Base-by-base conservation (phyloP, 2,329 filamentous ascomycete species). In the Conoideocrella luteorostrata region DNA sequence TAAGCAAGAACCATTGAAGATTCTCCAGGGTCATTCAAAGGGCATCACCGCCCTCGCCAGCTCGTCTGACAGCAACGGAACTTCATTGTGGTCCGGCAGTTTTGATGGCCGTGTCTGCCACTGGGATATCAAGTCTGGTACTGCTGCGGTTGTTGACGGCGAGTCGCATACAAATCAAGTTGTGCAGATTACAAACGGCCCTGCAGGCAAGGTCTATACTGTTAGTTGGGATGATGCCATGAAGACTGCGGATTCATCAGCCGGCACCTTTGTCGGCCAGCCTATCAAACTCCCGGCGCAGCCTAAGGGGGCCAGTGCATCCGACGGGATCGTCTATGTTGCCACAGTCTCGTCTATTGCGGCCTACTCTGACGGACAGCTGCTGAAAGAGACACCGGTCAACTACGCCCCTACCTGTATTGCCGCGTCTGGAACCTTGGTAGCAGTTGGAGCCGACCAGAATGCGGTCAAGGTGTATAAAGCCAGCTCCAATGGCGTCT, bases 201-300 rank as follows among this genome's bases (percentile, higher is more conserved):
- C 70, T 7, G 60, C 71, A 2, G 77, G 80, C 26, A 76, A 80
- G 51, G 78, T 88, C n/a, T 90, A 87, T 67, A 91, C 84, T 56
- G 86, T 91, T 42, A 90, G 84, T 50, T 98, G 91, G 93, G 93
- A 98, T 59, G 93, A 98, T 62, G 88, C 84, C 1, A 72, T 97
- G 28, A 84, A 89, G 49, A 84, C 78, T 34, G 75, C 94, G 28
- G 89, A 95, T 51, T 75, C 84, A 46, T 75, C 80, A 1, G 79
- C 83, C 41, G 84, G 80, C 56, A 86, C 82, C 0, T 96, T 94
- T 62, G 74, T 82, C 5, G 88, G 86, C 44, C 73, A 75, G 39
- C 71, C 79, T 2, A 67, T 75, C 24, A 83, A 85, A 58, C 75
- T 95, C 17, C 72, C 78, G 3, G 84, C 82, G 15, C 93, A 97